phyloP scores from a whole-genome alignment of 257 asterid species.

The Ehretia macrophylla region DNA sequence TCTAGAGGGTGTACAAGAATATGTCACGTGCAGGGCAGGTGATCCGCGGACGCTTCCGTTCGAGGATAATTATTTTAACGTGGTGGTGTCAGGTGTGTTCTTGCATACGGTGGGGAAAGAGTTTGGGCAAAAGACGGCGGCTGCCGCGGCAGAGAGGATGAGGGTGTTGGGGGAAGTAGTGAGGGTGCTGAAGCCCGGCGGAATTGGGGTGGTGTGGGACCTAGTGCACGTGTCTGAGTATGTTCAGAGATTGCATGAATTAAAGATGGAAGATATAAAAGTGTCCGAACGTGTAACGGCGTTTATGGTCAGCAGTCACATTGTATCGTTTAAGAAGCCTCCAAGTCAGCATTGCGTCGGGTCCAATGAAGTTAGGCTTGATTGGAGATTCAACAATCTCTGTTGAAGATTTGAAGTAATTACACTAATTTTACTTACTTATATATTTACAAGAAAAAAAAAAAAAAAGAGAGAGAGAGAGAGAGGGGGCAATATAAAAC shows the following conservation, averaged over 20 bases:
- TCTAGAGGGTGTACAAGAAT: constrained; percentile 85
- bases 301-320: constrained; percentile 83
- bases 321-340: constrained; percentile 77
- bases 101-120: constrained; percentile 91
- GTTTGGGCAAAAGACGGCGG: constrained; percentile 69
- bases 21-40: constrained; percentile 93
- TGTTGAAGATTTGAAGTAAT: constrained; percentile 35
- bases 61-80: constrained; percentile 76
- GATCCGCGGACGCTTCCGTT: constrained; percentile 85
- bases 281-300: constrained; percentile 93
- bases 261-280: constrained; percentile 83
- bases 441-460: neutral
- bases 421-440: neutral
- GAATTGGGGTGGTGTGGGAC: constrained; percentile 93
- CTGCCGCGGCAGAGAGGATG: constrained; percentile 88
- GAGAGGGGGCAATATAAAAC: neutral
- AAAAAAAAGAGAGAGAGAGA: neutral
- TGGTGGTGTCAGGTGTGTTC: constrained; percentile 90
- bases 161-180: constrained; percentile 79
- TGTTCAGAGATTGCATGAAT: constrained; percentile 66
- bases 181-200: constrained; percentile 80
- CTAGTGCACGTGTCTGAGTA: constrained; percentile 81
- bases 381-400: constrained; percentile 83
- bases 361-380: constrained; percentile 70
- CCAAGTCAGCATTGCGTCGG: constrained; percentile 71